Evolutionary conservation across 2,329 filamentous ascomycete species (phyloP).

Genomic region (Nigrospora sphaerica): DNA sequence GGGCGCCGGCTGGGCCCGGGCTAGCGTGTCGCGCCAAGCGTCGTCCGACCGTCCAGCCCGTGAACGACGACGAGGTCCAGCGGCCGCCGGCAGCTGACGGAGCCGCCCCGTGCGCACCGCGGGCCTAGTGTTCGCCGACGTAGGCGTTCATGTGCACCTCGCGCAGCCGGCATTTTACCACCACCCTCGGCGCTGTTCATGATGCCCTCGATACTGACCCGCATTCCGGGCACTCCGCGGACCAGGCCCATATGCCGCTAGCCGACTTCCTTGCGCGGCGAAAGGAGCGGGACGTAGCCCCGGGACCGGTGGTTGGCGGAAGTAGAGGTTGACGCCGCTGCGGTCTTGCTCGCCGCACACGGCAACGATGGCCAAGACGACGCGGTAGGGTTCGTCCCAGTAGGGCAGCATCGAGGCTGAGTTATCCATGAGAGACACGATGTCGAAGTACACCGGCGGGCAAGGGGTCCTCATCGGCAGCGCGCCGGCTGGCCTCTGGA

Average conservation of each 20-base stretch:
- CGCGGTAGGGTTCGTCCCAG: slow-evolving; percentile 58
- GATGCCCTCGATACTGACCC: slow-evolving; percentile 19
- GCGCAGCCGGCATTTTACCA: not conserved
- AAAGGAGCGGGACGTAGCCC: slow-evolving; percentile 4
- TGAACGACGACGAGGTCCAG: slow-evolving; percentile 71
- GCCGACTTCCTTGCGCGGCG: slow-evolving; percentile 4
- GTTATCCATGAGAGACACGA: slow-evolving; percentile 69
- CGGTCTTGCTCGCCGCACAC: slow-evolving; percentile 60
- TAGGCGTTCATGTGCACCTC: slow-evolving; percentile 5
- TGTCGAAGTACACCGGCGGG: slow-evolving; percentile 48
- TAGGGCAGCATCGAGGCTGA: slow-evolving; percentile 58
- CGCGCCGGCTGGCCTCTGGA: not conserved
- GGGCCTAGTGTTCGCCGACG: slow-evolving; percentile 6
- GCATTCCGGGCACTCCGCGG: slow-evolving; percentile 10
- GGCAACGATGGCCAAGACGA: slow-evolving; percentile 57
- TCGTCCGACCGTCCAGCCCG: slow-evolving; percentile 63
- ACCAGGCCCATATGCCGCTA: slow-evolving; percentile 16
- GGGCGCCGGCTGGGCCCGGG: slow-evolving; percentile 29
- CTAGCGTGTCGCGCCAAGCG: slow-evolving; percentile 54
- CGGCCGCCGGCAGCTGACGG: slow-evolving; percentile 31
- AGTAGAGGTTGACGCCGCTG: slow-evolving; percentile 68
- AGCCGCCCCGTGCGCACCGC: not conserved
- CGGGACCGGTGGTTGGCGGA: slow-evolving; percentile 51
- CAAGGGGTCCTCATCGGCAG: not conserved
- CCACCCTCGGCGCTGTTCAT: slow-evolving; percentile 9